These are phyloP conservation scores for Hibiscus mutabilis DNA, from an alignment of 345 rosid species.

Conservation along the genomic window DNA sequence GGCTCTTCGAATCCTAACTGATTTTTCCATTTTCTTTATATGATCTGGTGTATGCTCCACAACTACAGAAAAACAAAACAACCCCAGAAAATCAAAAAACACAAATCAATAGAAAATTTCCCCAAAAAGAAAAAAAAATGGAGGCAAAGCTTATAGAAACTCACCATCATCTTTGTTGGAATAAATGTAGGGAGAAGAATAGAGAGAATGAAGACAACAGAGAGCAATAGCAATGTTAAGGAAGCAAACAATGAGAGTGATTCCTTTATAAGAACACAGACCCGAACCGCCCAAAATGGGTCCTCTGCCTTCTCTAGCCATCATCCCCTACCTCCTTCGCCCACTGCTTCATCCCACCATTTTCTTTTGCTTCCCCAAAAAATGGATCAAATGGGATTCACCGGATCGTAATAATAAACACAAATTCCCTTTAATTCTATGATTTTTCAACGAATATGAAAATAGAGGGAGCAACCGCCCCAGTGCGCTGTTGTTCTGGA, in stretches of 20 bases:
- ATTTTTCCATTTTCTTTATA: slow-evolving; percentile 85
- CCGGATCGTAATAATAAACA: not conserved
- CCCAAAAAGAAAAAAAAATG: not conserved
- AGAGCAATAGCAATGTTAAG: slow-evolving; percentile 89
- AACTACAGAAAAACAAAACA: slow-evolving; percentile 32
- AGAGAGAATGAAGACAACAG: slow-evolving; percentile 76
- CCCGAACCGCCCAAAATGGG: slow-evolving; percentile 19
- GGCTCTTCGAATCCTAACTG: slow-evolving; percentile 71
- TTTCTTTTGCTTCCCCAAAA: not conserved
- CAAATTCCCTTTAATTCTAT: too few relatives aligned
- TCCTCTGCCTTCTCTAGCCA: slow-evolving; percentile 12
- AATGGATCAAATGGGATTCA: slow-evolving; percentile 6
- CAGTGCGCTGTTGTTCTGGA: too few relatives aligned
- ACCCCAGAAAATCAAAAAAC: not conserved
- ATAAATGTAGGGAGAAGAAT: slow-evolving; percentile 64
- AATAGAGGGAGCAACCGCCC: too few relatives aligned
- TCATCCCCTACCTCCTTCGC: slow-evolving; percentile 1
- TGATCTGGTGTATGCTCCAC: slow-evolving; percentile 70
- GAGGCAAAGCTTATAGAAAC: not conserved
- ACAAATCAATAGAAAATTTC: not conserved
- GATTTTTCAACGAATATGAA: too few relatives aligned
- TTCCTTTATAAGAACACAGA: slow-evolving; percentile 63
- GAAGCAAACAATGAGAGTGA: slow-evolving; percentile 71
- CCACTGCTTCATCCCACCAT: slow-evolving; percentile 10
- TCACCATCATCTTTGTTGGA: slow-evolving; percentile 38